Evolutionary conservation across 371 early-diverging fungal species (phyloP), one percentile per base, ranked within the genome.

Genomic region (Mycotypha africana): DNA sequence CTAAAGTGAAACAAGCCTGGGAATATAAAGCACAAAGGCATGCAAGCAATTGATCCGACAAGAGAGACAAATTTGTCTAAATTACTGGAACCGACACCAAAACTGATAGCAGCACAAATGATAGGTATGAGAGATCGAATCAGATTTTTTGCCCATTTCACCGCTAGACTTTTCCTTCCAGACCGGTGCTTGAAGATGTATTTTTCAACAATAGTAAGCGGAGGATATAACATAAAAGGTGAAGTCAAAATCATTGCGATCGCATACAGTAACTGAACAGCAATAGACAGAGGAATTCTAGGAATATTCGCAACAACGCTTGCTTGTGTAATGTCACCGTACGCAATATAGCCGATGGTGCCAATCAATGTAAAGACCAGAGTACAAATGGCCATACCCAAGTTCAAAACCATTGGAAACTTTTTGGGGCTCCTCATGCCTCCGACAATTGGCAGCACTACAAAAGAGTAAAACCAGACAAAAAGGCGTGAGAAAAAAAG

Each of bases 191-290:
- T 62, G 47, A 64, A 78, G 38, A 75, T 26, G 42, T 65, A 69
- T 12, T 67, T 64, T 56, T 91, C 92, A 28, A 85, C 42, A 47
- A 89, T 87, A 32, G 74, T 66, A 40, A 85, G 71, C 11, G 85
- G 79, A 5, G 92, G 90, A 44, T 84, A 89, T 24, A 88, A 61
- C 58, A 81, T 76, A 45, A 94, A 62, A 1, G 95, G 94, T 39
- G 81, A 82, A 5, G 84, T 78, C 23, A 87, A 67, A 49, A 88
- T 75, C 56, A 91, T 87, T 47, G 89, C 89, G 17, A 86, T 45
- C 10, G 85, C 82, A 59, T 89, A 91, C 7, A 88, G 55, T 42
- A 86, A 53, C 47, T 87, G 86, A 21, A 87, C 64, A 17, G 76
- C 60, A 30, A 67, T 60, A 3, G 84, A 75, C 19, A 78, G 53